Evolutionary conservation across 148 eudicot genomes (phyloP).

Genomic region (Fagopyrum homotropicum): DNA sequence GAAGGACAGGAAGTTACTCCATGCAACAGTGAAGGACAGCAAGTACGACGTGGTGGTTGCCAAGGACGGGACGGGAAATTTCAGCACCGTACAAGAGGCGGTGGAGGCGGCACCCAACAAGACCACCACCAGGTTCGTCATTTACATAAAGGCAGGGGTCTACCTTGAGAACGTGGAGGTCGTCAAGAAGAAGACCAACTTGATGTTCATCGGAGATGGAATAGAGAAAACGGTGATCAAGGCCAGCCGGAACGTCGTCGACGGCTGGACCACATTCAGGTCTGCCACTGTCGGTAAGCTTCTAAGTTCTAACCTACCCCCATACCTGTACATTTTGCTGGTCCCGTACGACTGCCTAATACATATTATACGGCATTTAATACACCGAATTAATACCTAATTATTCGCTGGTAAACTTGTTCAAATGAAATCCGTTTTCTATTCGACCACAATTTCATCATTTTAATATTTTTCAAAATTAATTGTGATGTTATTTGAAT

Average conservation of each 20-base stretch:
- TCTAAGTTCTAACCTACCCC: neutral
- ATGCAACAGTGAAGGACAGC: neutral
- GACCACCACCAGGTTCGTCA: slow-evolving; percentile 21
- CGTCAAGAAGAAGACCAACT: slow-evolving; percentile 22
- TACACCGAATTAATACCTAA: neutral
- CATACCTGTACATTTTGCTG: too few relatives aligned
- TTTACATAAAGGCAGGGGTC: slow-evolving; percentile 28
- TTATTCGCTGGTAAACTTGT: neutral
- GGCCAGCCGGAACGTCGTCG: slow-evolving; percentile 32
- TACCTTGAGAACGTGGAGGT: slow-evolving; percentile 39
- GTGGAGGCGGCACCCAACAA: slow-evolving; percentile 31
- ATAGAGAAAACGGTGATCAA: slow-evolving; percentile 46
- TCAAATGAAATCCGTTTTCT: neutral
- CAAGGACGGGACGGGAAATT: slow-evolving; percentile 34
- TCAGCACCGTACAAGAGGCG: slow-evolving; percentile 32
- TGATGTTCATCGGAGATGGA: slow-evolving; percentile 43
- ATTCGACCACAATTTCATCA: neutral
- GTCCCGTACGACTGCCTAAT: neutral
- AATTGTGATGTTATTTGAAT: too few relatives aligned
- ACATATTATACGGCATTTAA: neutral
- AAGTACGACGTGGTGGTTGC: slow-evolving; percentile 25
- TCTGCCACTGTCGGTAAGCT: slow-evolving; percentile 41
- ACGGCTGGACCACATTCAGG: slow-evolving; percentile 31
- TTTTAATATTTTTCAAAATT: neutral
- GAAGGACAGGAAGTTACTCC: slow-evolving; percentile 13